Conservation (phyloP, 2,329 filamentous ascomycete species). For the Cladosporium sp. region DNA sequence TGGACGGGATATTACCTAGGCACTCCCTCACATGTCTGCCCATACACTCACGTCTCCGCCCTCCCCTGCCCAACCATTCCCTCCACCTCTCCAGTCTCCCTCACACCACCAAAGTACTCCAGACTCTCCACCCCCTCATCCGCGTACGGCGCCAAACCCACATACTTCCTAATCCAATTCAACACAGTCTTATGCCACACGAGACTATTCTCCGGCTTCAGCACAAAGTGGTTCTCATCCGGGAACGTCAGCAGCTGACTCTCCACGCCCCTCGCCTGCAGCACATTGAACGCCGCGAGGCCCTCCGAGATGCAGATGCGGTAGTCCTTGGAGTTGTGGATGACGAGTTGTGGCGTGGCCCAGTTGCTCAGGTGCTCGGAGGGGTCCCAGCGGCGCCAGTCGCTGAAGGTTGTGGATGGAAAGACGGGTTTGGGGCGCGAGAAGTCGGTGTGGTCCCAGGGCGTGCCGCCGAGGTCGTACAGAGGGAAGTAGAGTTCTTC, state of each 20-base stretch:
- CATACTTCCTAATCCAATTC: constrained; percentile 68
- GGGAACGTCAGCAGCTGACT: constrained; percentile 81
- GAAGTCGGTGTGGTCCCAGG: constrained; percentile 47
- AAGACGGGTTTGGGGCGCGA: constrained; percentile 6
- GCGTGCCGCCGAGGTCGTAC: constrained; percentile 52
- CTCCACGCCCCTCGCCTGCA: constrained; percentile 73
- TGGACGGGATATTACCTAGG: too few relatives aligned
- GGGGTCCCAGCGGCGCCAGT: constrained; percentile 61
- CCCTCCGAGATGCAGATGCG: constrained; percentile 83
- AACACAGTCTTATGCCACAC: constrained; percentile 88
- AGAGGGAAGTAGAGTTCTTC: constrained; percentile 59
- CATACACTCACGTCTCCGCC: not conserved
- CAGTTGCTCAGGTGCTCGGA: constrained; percentile 63
- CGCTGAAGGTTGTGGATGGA: constrained; percentile 22
- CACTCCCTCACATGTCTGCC: not conserved
- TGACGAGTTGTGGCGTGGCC: constrained; percentile 83
- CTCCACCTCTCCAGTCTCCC: not conserved
- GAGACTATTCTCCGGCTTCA: constrained; percentile 87
- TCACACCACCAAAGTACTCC: constrained; percentile 5
- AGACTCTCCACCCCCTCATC: constrained; percentile 34
- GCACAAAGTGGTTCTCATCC: constrained; percentile 78
- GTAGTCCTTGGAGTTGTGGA: constrained; percentile 90
- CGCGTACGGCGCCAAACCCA: constrained; percentile 51
- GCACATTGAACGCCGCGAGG: constrained; percentile 78
- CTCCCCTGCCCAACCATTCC: not conserved